These are phyloP conservation scores for Phytophthora macrochlamydospora DNA, from an alignment of 352 stramenopile genomes.

Conservation along the genomic window DNA sequence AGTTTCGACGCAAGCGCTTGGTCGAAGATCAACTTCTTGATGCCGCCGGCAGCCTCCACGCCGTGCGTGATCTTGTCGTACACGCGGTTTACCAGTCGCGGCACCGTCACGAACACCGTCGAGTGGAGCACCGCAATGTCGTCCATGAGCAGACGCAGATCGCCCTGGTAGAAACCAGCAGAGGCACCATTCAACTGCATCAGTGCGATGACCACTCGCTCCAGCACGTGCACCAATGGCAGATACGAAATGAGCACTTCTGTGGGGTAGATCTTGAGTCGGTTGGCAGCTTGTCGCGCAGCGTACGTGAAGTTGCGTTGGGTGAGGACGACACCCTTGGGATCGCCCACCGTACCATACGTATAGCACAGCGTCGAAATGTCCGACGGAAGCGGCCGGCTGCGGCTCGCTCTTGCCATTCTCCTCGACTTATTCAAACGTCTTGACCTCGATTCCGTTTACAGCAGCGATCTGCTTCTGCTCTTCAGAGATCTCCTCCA, in stretches of 20 bases:
- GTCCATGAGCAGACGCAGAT: slow-evolving; percentile 90
- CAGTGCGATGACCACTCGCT: slow-evolving; percentile 86
- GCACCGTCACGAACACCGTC: slow-evolving; percentile 92
- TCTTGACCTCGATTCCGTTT: slow-evolving; percentile 37
- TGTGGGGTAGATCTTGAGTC: slow-evolving; percentile 31
- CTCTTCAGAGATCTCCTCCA: slow-evolving; percentile 31
- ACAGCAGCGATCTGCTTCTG: slow-evolving; percentile 26
- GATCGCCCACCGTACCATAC: slow-evolving; percentile 92
- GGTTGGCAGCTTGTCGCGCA: slow-evolving; percentile 16
- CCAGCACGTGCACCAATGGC: slow-evolving; percentile 95
- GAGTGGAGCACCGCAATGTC: slow-evolving; percentile 90
- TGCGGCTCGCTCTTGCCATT: slow-evolving; percentile 26
- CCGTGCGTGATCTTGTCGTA: slow-evolving; percentile 92
- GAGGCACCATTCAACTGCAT: slow-evolving; percentile 82
- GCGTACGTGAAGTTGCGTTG: slow-evolving; percentile 65
- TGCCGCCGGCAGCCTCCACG: slow-evolving; percentile 37
- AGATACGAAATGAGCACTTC: slow-evolving; percentile 96
- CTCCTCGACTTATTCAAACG: slow-evolving; percentile 31
- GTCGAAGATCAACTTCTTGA: slow-evolving; percentile 52
- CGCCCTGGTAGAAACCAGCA: slow-evolving; percentile 76
- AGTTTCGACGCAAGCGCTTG: no score
- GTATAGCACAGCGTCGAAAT: slow-evolving; percentile 94
- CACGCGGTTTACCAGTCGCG: slow-evolving; percentile 95
- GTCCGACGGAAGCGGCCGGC: slow-evolving; percentile 47
- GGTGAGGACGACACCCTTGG: slow-evolving; percentile 94